Evolutionary conservation across 2,329 filamentous ascomycete species (phyloP).

Genomic region (Cercospora canescens): DNA sequence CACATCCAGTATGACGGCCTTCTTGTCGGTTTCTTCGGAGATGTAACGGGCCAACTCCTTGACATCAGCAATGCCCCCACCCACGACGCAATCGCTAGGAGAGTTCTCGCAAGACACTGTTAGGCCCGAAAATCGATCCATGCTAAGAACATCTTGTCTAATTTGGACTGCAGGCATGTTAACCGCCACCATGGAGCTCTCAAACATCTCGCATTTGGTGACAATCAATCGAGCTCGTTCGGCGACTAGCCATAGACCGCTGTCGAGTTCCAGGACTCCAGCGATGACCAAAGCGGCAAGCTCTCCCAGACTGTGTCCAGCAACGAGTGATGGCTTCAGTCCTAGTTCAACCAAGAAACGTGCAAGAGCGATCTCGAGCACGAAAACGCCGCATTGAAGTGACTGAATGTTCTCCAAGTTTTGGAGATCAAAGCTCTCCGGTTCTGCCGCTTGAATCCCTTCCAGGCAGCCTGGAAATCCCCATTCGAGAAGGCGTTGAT

Average conservation of each 20-base stretch:
- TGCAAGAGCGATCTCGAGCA: slow-evolving; percentile 13
- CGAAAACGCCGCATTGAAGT: slow-evolving; percentile 8
- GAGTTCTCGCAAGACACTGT: slow-evolving; percentile 15
- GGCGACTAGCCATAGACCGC: slow-evolving; percentile 9
- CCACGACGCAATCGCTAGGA: slow-evolving; percentile 9
- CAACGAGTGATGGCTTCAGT: slow-evolving; percentile 19
- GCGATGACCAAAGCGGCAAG: slow-evolving; percentile 13
- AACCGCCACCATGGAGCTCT: slow-evolving; percentile 13
- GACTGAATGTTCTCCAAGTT: slow-evolving; percentile 6
- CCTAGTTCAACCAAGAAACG: not conserved
- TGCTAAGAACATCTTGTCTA: not conserved
- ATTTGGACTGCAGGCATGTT: slow-evolving; percentile 11
- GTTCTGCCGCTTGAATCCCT: not conserved
- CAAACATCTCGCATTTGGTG: slow-evolving; percentile 6
- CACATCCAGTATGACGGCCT: slow-evolving; percentile 12
- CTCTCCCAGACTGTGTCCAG: slow-evolving; percentile 24
- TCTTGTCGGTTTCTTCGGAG: not conserved
- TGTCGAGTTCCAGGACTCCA: slow-evolving; percentile 13
- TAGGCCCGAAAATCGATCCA: not conserved
- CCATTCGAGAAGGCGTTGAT: slow-evolving; percentile 5
- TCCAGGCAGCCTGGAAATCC: slow-evolving; percentile 3
- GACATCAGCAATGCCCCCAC: not conserved
- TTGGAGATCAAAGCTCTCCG: not conserved
- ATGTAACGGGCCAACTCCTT: not conserved
- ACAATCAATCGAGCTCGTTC: slow-evolving; percentile 13